phyloP scores from a whole-genome alignment of 2,329 filamentous ascomycete species.

The Colletotrichum lupini region DNA sequence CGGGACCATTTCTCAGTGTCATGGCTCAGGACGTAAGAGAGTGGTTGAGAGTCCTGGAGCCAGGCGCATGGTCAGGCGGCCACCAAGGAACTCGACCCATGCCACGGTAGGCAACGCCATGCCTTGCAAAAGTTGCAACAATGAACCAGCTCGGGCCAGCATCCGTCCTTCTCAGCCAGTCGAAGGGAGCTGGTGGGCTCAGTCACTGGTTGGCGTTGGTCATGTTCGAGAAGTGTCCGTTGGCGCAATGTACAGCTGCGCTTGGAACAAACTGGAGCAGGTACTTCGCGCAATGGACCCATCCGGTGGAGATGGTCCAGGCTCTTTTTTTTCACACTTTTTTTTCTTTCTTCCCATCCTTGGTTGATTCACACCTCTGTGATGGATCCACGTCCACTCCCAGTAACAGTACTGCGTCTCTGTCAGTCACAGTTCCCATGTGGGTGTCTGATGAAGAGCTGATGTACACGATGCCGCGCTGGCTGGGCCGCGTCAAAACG shows the following conservation, averaged over 20 bases:
- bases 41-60: slow-evolving; percentile 1
- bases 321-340: slow-evolving; percentile 4
- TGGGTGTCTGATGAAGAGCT: background rate
- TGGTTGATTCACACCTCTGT: background rate
- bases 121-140: background rate
- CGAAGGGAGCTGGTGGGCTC: background rate
- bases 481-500: slow-evolving; percentile 24
- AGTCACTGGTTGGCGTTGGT: slow-evolving; percentile 6
- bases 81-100: background rate
- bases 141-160: background rate
- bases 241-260: slow-evolving; percentile 5
- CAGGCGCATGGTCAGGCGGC: slow-evolving; percentile 6
- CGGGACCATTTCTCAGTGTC: background rate
- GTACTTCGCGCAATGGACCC: slow-evolving; percentile 3
- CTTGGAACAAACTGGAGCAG: background rate
- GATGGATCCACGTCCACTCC: background rate
- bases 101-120: background rate
- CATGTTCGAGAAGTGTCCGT: slow-evolving; percentile 7
- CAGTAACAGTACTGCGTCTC: background rate
- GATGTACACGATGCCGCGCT: background rate
- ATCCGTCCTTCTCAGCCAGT: slow-evolving; percentile 10
- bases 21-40: background rate
- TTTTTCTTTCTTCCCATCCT: background rate
- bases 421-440: background rate
- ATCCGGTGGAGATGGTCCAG: slow-evolving; percentile 21